Base-by-base conservation (phyloP, 306 rosid genomes). In the Rubus parviflorus region DNA sequence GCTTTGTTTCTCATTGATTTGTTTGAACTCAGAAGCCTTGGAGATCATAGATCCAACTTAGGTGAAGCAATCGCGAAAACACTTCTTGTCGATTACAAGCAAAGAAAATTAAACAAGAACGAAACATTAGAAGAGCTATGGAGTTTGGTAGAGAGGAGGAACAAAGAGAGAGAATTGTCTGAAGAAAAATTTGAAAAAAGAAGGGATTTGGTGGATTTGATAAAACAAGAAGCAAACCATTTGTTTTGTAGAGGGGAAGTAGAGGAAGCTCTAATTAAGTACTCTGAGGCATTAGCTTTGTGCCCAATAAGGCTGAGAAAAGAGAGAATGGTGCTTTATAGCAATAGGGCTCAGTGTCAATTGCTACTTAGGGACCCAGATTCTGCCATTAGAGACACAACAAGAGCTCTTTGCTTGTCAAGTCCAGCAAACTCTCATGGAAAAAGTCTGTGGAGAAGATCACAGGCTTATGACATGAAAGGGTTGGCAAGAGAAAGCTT, bases 391-490 rank as follows among this genome's bases (percentile, higher is more conserved):
- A 85, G 91, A 51, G 90, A 91, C 77, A 77, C 96, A 1, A 91
- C 93, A 2, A 78, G 90, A 60, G 96, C 96, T 37, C 93, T 91
- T 47, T 91, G 93, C 69, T 83, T 91, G 8, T 86, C 87, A 0
- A 70, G 38, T 54, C 91, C 91, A 11, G 37, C 85, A 13, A 91
- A 91, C 79, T 64, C 88, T 10, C 90, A 91, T 47, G 45, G 74
- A 0, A 91, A 84, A 70, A 87, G 93, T 72, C 88, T 89, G 22
- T 87, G 96, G 96, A 88, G 89, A 37, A 91, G 96, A 70, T 87
- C 96, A 17, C 93, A 85, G 48, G 96, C 93, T 46, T 91, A 91
- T 79, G 93, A 91, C 82, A 87, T 89, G 89, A 89, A 87, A 79
- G 91, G 93, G 52, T 79, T 91, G 88, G 87, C 90, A 5, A 89